Percentiles rank a stretch among this genome's conserved stretches.
These are phyloP conservation scores for Pyrus betulifolia DNA, from an alignment of 306 rosid species.

Conservation along the genomic window DNA sequence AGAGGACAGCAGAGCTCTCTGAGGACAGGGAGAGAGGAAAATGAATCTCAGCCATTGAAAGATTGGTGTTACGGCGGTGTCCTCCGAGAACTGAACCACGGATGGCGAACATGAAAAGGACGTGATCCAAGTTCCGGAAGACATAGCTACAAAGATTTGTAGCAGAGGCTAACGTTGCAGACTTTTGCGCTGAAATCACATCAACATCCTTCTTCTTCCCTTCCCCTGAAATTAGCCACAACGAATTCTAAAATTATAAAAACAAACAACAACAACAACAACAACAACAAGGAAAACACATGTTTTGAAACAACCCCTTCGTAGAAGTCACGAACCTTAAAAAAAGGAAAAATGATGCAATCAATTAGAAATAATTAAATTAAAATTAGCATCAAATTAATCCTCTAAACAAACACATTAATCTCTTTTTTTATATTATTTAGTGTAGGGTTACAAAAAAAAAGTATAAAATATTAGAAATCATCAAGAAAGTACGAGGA, in stretches of 20 bases:
- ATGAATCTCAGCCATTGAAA: conserved; percentile 61
- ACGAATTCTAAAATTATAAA: neutral
- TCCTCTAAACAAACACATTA: neutral
- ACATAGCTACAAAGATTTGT: conserved; percentile 25
- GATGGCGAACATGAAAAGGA: conserved; percentile 49
- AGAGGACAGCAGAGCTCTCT: conserved; percentile 57
- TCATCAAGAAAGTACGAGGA: neutral
- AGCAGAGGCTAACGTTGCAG: neutral
- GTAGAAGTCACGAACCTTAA: neutral
- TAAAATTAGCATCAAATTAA: neutral
- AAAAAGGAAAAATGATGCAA: neutral
- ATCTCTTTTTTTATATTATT: neutral
- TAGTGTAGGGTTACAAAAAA: neutral
- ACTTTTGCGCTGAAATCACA: neutral
- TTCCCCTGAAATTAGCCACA: neutral
- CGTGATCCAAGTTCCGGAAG: conserved; percentile 43
- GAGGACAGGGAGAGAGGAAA: conserved; percentile 83
- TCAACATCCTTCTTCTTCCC: neutral
- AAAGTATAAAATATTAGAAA: neutral
- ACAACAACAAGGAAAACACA: no score
- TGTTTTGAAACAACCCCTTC: neutral
- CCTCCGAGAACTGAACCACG: conserved; percentile 29
- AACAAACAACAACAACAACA: no score
- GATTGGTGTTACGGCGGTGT: conserved; percentile 19
- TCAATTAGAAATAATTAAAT: neutral